Base-by-base conservation (phyloP, 2,329 filamentous ascomycete genomes). In the Fusarium stilboides region DNA sequence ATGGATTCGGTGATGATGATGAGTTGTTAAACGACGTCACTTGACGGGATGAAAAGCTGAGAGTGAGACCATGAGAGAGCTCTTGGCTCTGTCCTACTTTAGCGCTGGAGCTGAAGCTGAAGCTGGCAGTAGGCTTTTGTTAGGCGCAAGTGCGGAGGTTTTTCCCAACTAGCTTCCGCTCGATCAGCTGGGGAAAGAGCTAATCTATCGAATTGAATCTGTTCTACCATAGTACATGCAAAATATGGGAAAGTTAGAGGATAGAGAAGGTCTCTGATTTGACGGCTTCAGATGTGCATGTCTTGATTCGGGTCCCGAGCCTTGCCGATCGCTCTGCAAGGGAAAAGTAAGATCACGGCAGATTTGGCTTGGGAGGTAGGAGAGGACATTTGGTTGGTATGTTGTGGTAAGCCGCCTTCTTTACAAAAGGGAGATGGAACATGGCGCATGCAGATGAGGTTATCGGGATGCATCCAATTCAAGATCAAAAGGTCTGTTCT, bases 271-370 rank as follows among this genome's bases (percentile, higher is more conserved):
- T 43, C 37, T 66, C 36, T 62, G 66, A 69, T 69, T 69, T 67
- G 66, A 67, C 47, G 28, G 37, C 22, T 36, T 26, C 17, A 33
- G 47, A 43, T 43, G 26, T 19, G 22, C 43, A 57, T 54, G 55
- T 66, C 65, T 62, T 37, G 22, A 57, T 52, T 52, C 55, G 51
- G 55, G 40, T 39, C 36, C 40, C 52, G 57, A 53, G 61, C 47
- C 56, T 43, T 55, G 51, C 42, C 63, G 65, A 69, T 69, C 66
- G 44, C 50, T 26, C 66, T 66, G 65, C 61, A 69, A 68, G 66
- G 65, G 31, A 69, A 69, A 26, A 26, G 19, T 12, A 26, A 61
- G 43, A 51, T 66, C 37, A 20, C 44, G 26, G 40, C 46, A 47
- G 58, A 40, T 49, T 62, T 49, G 61, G 36, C 19, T 50, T 51